Evolutionary conservation across 1,139 yeast species (phyloP).

Genomic region (Blastobotrys petasosporus): DNA sequence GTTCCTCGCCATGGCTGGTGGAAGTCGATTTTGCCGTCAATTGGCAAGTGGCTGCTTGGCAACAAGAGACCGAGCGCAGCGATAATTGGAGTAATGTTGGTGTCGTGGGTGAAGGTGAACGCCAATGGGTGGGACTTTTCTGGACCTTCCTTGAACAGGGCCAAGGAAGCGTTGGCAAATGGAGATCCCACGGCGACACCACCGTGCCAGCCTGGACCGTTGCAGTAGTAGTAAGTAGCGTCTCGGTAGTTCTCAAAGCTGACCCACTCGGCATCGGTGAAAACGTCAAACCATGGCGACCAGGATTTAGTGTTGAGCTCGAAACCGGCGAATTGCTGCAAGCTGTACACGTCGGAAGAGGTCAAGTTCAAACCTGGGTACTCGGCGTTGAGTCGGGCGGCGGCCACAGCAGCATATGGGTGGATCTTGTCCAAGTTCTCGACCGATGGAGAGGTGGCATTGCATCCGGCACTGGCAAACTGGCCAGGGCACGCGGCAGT

Average conservation of each 20-base stretch:
- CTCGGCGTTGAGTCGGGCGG: conserved; percentile 7
- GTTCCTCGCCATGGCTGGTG: conserved; percentile 43
- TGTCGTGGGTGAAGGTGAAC: conserved; percentile 54
- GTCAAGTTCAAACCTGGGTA: conserved; percentile 42
- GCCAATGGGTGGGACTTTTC: conserved; percentile 34
- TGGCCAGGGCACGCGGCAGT: conserved; percentile 28
- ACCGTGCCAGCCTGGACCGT: conserved; percentile 47
- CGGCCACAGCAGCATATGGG: neutral
- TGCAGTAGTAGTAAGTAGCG: conserved; percentile 44
- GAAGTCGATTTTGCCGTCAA: conserved; percentile 35
- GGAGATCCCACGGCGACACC: conserved; percentile 45
- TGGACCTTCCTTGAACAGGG: conserved; percentile 39
- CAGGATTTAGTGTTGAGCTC: conserved; percentile 46
- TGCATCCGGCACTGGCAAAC: neutral
- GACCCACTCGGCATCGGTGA: conserved; percentile 48
- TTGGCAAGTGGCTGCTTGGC: conserved; percentile 35
- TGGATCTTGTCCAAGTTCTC: neutral
- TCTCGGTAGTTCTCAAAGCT: conserved; percentile 44
- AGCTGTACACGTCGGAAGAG: conserved; percentile 37
- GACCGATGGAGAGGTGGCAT: neutral
- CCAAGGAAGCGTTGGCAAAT: conserved; percentile 45
- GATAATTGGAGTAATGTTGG: conserved; percentile 46
- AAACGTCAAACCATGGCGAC: conserved; percentile 45
- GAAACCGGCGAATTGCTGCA: conserved; percentile 47
- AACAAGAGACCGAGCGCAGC: conserved; percentile 48